These are phyloP conservation scores for Ogataea methylovora DNA, from an alignment of 805 yeast genomes.

Conservation along the genomic window DNA sequence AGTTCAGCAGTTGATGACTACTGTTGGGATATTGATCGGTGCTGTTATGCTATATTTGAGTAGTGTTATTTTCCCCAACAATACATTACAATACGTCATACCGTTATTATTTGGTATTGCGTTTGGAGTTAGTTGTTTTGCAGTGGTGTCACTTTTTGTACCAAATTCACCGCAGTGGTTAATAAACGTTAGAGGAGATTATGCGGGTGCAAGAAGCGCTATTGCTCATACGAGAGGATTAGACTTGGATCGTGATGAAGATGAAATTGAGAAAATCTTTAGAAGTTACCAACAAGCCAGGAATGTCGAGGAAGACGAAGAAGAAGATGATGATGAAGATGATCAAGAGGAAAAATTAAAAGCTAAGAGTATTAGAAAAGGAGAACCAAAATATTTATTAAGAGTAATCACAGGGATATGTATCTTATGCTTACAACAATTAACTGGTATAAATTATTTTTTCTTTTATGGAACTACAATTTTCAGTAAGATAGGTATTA, in stretches of 20 bases:
- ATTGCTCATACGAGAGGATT: constrained; percentile 12
- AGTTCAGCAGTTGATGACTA: constrained; percentile 24
- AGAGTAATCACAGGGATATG: constrained; percentile 23
- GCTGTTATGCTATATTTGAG: constrained; percentile 15
- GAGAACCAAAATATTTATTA: constrained; percentile 21
- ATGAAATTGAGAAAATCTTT: constrained; percentile 6
- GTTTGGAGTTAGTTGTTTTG: constrained; percentile 7
- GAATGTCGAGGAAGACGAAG: background rate
- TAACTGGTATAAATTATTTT: constrained; percentile 60
- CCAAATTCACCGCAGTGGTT: constrained; percentile 29
- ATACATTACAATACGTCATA: constrained; percentile 14
- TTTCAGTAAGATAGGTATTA: constrained; percentile 42
- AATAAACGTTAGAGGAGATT: background rate
- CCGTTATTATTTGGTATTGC: constrained; percentile 16
- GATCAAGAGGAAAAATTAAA: constrained; percentile 3
- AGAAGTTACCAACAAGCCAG: constrained; percentile 1
- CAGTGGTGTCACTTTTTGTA: constrained; percentile 16
- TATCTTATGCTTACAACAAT: constrained; percentile 33
- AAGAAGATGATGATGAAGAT: background rate
- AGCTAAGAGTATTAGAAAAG: constrained; percentile 9
- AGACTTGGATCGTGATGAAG: background rate
- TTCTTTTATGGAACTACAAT: constrained; percentile 60
- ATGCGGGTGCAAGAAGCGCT: constrained; percentile 11
- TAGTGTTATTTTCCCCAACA: constrained; percentile 3
- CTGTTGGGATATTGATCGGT: constrained; percentile 26